These are phyloP conservation scores for Trichaptum fuscoviolaceum DNA, from an alignment of 768 basidiomycete genomes.

Conservation along the genomic window DNA sequence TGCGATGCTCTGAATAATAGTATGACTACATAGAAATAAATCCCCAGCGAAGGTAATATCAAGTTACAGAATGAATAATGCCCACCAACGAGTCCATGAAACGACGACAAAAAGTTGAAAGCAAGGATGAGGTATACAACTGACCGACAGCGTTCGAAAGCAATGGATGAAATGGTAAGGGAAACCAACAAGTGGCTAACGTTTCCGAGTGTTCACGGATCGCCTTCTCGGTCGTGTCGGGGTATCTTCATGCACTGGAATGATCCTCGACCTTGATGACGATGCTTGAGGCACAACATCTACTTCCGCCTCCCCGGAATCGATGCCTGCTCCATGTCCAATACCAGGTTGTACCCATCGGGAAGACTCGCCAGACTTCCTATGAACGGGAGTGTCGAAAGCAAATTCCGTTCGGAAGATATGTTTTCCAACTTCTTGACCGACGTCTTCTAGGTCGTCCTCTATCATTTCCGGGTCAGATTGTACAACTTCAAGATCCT, in stretches of 20 bases:
- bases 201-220: conserved; percentile 37
- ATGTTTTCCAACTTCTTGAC: conserved; percentile 21
- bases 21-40: background rate
- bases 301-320: background rate
- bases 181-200: conserved; percentile 25
- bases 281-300: conserved; percentile 21
- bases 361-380: background rate
- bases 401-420: background rate
- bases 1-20: background rate
- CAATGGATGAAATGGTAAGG: conserved; percentile 9
- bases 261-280: conserved; percentile 28
- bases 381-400: background rate
- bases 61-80: background rate
- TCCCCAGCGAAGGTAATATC: background rate
- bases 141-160: background rate
- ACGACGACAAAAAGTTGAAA: background rate
- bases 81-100: background rate
- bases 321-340: conserved; percentile 1
- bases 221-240: conserved; percentile 58
- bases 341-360: background rate
- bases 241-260: conserved; percentile 44
- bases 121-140: background rate
- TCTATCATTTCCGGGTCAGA: conserved; percentile 27
- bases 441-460: conserved; percentile 19
- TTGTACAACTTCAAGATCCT: conserved; percentile 43